A percentile compares a stretch with the other conserved stretches of the same genome.
Evolutionary conservation across 495 filamentous ascomycete species (phyloP).

Genomic region (Astrothelium subdiscretum): DNA sequence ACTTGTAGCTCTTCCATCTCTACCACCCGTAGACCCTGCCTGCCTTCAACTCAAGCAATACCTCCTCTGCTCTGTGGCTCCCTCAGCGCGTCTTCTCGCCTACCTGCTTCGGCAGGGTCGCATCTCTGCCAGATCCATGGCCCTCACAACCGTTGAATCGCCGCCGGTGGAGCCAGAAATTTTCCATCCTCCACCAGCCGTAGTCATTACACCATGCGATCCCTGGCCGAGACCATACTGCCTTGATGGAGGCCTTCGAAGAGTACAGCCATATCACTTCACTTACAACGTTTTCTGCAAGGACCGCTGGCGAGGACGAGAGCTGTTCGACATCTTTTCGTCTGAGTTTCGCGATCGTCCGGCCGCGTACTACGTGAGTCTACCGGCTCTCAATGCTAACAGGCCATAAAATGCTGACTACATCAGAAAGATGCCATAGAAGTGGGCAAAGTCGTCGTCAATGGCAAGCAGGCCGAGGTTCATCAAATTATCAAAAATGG

Average conservation of each 20-base stretch:
- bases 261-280: conserved; percentile 67
- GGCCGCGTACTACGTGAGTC: conserved; percentile 67
- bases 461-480: conserved; percentile 50
- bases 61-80: conserved; percentile 36
- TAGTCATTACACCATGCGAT: conserved; percentile 50
- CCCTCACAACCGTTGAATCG: conserved; percentile 38
- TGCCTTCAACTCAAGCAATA: background rate
- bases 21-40: background rate
- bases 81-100: conserved; percentile 46
- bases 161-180: conserved; percentile 10
- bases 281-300: conserved; percentile 94
- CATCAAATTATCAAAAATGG: conserved; percentile 59
- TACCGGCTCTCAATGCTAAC: background rate
- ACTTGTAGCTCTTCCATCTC: too few relatives aligned
- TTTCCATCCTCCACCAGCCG: conserved; percentile 35
- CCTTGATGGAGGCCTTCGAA: conserved; percentile 65
- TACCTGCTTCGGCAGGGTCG: conserved; percentile 46
- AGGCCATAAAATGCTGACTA: conserved; percentile 6
- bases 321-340: conserved; percentile 66
- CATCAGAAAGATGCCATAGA: conserved; percentile 67
- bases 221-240: conserved; percentile 64
- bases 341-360: conserved; percentile 81
- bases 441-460: conserved; percentile 58
- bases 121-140: conserved; percentile 39
- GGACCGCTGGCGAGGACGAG: conserved; percentile 69